Base-by-base conservation (phyloP, 352 stramenopile species). In the Globisporangium spiculum region DNA sequence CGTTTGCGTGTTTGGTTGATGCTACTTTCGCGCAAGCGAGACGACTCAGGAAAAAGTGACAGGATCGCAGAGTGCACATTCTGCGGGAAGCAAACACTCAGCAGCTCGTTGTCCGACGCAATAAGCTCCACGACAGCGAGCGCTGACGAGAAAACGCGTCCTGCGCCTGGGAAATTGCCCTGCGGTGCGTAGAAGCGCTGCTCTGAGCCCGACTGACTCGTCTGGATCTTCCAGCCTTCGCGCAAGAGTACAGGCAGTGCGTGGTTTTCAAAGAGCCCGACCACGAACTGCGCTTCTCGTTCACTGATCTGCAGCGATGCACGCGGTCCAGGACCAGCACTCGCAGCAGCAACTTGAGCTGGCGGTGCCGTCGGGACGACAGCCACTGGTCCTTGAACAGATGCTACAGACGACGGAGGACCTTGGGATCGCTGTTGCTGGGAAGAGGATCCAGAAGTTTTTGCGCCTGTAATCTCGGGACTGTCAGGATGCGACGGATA, bases 91-190 rank as follows among this genome's bases (percentile, higher is more conserved):
- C 86, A 94, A 8, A 69, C 72, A 5, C 62, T 76, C 22, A 94
- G 61, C 9, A 93, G 73, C 55, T 88, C 78, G 22, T 78, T 73
- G 63, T 94, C 75, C 22, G 76, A 88, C 1, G 83, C 86, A 64
- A 94, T 93, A n/a, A 84, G 70, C 54, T 86, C 83, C 1, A 94
- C 83, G n/a, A 93, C 84, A 30, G 90, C 81, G 46, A 94, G 69
- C 2, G 76, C 74, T 0, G 86, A 89, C 41, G 66, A 32, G 52
- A 93, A 92, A n/a, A 89, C 69, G 44, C 68, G 69, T 7, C 72
- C 72, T 20, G 69, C 67, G 22, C 72, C 70, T 30, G 66, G 57
- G 32, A 76, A 78, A 26, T 67, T 73, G 5, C 74, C 68, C 3
- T 69, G 75, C 3, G 78, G 78, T 24, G 86, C 74, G 20, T 77